phyloP scores from a whole-genome alignment of 1,284 basidiomycete genomes.

The Ceratobasidium theobromae region DNA sequence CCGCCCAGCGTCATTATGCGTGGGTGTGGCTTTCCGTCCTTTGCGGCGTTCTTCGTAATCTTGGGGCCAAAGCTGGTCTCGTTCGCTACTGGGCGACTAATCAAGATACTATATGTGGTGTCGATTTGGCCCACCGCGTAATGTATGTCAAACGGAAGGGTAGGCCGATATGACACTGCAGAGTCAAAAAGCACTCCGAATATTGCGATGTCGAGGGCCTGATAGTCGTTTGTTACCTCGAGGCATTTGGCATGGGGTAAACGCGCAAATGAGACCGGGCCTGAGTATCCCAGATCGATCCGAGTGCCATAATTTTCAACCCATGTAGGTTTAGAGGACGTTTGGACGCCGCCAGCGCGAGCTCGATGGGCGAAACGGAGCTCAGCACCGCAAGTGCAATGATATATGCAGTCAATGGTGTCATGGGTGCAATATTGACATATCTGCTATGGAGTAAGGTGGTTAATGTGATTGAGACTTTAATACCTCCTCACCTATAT shows the following conservation, averaged over 20 bases:
- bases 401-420: background rate
- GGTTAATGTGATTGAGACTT: no score
- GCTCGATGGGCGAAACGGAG: background rate
- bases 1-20: constrained; percentile 75
- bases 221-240: constrained; percentile 51
- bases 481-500: no score
- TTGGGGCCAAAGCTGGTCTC: constrained; percentile 40
- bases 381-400: background rate
- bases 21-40: constrained; percentile 61
- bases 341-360: background rate
- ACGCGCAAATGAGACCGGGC: constrained; percentile 72
- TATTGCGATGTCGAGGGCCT: constrained; percentile 71
- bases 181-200: constrained; percentile 83
- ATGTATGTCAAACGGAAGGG: constrained; percentile 70
- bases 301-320: constrained; percentile 69
- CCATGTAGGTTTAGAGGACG: constrained; percentile 47
- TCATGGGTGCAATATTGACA: no score
- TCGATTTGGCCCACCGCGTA: constrained; percentile 79
- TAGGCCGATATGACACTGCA: constrained; percentile 63
- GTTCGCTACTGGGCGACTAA: constrained; percentile 53
- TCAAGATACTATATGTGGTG: constrained; percentile 68
- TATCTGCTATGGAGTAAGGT: no score
- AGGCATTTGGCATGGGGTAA: constrained; percentile 67
- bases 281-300: constrained; percentile 66
- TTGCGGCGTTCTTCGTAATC: constrained; percentile 52